phyloP scores from a whole-genome alignment of 2,329 filamentous ascomycete species.

The Chaetomium sp. region DNA sequence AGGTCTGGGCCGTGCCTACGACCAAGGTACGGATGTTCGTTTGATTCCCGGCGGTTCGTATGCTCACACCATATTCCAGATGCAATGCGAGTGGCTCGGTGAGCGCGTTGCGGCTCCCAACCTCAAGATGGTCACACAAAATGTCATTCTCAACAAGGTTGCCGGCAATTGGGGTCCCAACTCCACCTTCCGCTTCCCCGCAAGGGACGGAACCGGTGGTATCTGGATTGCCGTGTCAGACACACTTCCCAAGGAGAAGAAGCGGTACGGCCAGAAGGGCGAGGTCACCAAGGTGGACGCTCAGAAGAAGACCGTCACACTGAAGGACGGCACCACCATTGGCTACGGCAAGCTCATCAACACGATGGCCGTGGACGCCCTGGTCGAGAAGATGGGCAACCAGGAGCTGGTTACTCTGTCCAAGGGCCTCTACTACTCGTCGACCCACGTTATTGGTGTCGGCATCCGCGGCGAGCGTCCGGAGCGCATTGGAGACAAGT shows the following conservation, averaged over 20 bases:
- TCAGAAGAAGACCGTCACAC: constrained; percentile 76
- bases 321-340: constrained; percentile 84
- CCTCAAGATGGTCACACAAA: constrained; percentile 89
- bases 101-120: constrained; percentile 98
- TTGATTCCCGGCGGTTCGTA: not conserved
- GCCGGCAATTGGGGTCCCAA: constrained; percentile 98
- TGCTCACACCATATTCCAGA: constrained; percentile 55
- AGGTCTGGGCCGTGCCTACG: constrained; percentile 98
- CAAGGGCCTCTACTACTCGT: constrained; percentile 95
- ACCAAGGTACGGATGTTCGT: constrained; percentile 69
- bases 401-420: constrained; percentile 78
- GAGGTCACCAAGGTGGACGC: constrained; percentile 86
- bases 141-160: constrained; percentile 93
- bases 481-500: constrained; percentile 98
- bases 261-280: constrained; percentile 81
- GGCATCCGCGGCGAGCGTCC: constrained; percentile 89
- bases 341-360: constrained; percentile 90
- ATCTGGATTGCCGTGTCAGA: constrained; percentile 98
- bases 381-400: constrained; percentile 86
- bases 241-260: constrained; percentile 90
- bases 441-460: constrained; percentile 95
- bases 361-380: constrained; percentile 92
- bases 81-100: constrained; percentile 98
- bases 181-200: constrained; percentile 97
- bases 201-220: constrained; percentile 90